Percentiles rank a stretch among this genome's conserved stretches.
Evolutionary conservation across 371 early-diverging fungal genomes (phyloP).

Genomic region (Mucor racemosus): DNA sequence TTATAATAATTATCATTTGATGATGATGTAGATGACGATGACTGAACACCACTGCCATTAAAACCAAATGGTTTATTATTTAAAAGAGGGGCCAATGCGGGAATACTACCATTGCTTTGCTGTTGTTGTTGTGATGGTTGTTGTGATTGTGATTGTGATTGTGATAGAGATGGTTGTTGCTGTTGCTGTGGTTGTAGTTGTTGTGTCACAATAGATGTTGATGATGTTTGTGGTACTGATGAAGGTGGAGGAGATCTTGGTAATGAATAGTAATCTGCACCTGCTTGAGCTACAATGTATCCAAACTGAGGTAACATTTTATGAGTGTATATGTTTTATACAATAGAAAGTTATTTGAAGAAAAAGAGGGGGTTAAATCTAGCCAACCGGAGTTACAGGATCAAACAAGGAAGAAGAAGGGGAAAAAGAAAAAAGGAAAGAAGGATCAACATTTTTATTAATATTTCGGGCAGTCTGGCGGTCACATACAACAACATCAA

Average conservation of each 20-base stretch:
- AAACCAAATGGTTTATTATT: slow-evolving; percentile 15
- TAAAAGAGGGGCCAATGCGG: slow-evolving; percentile 21
- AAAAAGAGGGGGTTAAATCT: not conserved
- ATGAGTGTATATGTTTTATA: not conserved
- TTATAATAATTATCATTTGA: not conserved
- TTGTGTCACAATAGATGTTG: not conserved
- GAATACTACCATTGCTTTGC: slow-evolving; percentile 2
- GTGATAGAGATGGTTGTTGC: not conserved
- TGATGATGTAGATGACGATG: slow-evolving; percentile 2
- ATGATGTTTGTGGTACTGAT: not conserved
- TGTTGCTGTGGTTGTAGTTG: not conserved
- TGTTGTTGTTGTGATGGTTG: slow-evolving; percentile 8
- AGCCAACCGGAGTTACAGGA: slow-evolving; percentile 9
- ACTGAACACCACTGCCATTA: not conserved
- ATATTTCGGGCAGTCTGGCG: not conserved
- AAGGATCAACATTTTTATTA: slow-evolving; percentile 9
- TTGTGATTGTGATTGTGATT: not conserved
- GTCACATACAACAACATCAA: not conserved
- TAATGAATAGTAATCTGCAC: slow-evolving; percentile 37
- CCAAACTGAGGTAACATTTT: slow-evolving; percentile 71
- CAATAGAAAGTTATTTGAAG: not conserved
- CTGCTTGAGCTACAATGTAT: slow-evolving; percentile 52
- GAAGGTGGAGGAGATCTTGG: slow-evolving; percentile 20
- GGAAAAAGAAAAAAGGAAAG: slow-evolving; percentile 17
- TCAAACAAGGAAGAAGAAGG: slow-evolving; percentile 13